phyloP scores from a whole-genome alignment of 148 eudicot genomes.

The Pharnaceum exiguum region DNA sequence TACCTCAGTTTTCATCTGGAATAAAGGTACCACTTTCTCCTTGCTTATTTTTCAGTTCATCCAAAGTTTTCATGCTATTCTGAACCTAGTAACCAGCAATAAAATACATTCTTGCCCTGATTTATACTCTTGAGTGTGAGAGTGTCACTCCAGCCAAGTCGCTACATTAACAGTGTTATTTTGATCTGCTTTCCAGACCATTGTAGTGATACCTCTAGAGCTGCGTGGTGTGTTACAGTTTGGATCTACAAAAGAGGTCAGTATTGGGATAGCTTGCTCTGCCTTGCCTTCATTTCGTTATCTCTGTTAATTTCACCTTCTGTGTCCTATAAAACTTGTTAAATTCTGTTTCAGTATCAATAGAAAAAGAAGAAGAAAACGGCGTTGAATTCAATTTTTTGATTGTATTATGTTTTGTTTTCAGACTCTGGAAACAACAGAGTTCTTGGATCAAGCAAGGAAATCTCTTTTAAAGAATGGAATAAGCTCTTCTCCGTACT shows the following conservation, averaged over 20 bases:
- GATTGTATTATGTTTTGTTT: constrained; percentile 10
- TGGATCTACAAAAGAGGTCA: constrained; percentile 77
- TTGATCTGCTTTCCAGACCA: constrained; percentile 45
- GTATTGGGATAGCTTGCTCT: constrained; percentile 9
- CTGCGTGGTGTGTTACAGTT: constrained; percentile 73
- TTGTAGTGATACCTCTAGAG: constrained; percentile 65
- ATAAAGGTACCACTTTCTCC: constrained; percentile 48
- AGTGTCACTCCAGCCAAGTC: too few species aligned
- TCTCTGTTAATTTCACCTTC: neutral
- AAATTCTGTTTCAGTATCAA: too few species aligned
- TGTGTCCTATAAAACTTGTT: neutral
- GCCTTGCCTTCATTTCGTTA: neutral
- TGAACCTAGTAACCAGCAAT: too few species aligned
- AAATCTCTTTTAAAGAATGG: constrained; percentile 26
- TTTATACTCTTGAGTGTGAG: too few species aligned
- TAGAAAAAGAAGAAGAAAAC: too few species aligned
- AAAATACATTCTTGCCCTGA: too few species aligned
- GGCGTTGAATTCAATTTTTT: neutral
- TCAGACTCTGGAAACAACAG: constrained; percentile 49
- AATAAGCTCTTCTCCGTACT: constrained; percentile 21
- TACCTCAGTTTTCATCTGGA: constrained; percentile 45
- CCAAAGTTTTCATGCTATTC: neutral
- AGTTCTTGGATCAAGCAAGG: constrained; percentile 52
- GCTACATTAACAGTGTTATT: neutral
- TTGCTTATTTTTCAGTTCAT: neutral